These are phyloP conservation scores for Pseudogymnoascus sp. DNA, from an alignment of 2,329 filamentous ascomycete species.

Conservation along the genomic window DNA sequence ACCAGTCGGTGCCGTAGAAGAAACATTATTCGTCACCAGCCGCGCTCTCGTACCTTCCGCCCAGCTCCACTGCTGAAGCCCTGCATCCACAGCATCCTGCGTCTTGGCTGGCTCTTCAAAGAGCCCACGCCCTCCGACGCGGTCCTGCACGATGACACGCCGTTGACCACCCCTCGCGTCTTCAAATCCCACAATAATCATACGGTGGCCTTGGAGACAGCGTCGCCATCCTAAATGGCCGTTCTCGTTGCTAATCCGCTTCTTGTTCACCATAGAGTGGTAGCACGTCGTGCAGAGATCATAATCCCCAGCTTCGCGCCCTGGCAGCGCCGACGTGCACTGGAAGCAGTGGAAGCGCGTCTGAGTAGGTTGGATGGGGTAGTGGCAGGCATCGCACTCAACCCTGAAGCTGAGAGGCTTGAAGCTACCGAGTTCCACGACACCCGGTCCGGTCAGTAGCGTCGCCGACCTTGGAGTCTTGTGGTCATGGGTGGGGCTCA, in stretches of 20 bases:
- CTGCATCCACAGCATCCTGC: constrained; percentile 26
- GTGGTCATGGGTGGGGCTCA: constrained; percentile 35
- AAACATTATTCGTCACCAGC: constrained; percentile 45
- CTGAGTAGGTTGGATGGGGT: constrained; percentile 60
- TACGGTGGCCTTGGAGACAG: constrained; percentile 73
- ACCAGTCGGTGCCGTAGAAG: constrained; percentile 32
- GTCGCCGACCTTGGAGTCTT: constrained; percentile 40
- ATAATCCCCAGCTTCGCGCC: constrained; percentile 57
- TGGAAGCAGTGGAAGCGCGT: constrained; percentile 72
- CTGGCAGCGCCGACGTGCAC: constrained; percentile 50
- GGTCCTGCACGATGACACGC: constrained; percentile 59
- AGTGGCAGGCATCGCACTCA: constrained; percentile 70
- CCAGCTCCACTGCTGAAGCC: constrained; percentile 48
- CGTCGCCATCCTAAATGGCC: constrained; percentile 75
- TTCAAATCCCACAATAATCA: constrained; percentile 72
- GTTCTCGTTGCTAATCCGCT: constrained; percentile 64
- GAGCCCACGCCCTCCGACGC: constrained; percentile 70
- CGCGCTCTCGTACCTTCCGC: constrained; percentile 33
- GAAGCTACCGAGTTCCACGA: constrained; percentile 44
- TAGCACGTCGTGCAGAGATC: constrained; percentile 81
- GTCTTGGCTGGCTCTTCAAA: constrained; percentile 41
- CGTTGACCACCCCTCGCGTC: constrained; percentile 59
- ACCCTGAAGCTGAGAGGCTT: constrained; percentile 64
- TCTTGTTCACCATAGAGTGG: constrained; percentile 51
- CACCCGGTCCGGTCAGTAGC: constrained; percentile 40